Base-by-base conservation (phyloP, 139 green algal species). In the Asterochloris sp. region DNA sequence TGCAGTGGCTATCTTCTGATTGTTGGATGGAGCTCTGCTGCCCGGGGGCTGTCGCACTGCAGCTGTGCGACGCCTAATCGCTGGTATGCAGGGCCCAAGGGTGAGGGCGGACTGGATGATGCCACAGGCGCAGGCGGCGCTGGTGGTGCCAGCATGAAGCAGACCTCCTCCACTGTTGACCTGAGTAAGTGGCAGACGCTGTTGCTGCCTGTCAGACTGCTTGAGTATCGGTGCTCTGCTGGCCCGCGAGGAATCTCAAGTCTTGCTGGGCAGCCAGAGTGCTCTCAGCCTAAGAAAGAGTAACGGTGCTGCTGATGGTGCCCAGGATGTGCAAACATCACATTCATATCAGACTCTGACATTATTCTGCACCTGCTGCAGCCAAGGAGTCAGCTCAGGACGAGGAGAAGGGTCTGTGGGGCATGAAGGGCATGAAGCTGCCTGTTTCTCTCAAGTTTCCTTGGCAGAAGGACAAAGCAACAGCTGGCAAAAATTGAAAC, bases 21-120 rank as follows among this genome's bases (percentile, higher is more conserved):
- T 54, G 38, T 54, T 6, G n/a, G 38, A 54, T 6, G 6, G 38
- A 54, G 38, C 38, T 54, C 38, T 54, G 38, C 38, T 54, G 38
- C 38, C 38, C 38, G 4, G 66, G 66, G 66, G 21, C 17, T 24
- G 21, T 21, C 66, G 21, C 17, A 24, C 4, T 71, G 17, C 66
- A 24, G 66, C 21, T 71, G 19, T 71, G 66, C 66, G 9, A 71
- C 68, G 68, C 21, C 26, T 76, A 54, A 61, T 14, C 60, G n/a
- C 28, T 64, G 11, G 69, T 15, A 10, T 77, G 29, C 86, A 94
- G 90, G 90, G 12, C 87, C 89, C 27, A 90, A 90, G 83, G 88
- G 88, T 0, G 93, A 96, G 86, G 93, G 93, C 60, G 93, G 93
- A 21, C 87, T 96, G 69, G 93, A 96, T 80, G 93, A 96, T 83